phyloP scores from a whole-genome alignment of 164 flowering plant species.

The Santalum album region DNA sequence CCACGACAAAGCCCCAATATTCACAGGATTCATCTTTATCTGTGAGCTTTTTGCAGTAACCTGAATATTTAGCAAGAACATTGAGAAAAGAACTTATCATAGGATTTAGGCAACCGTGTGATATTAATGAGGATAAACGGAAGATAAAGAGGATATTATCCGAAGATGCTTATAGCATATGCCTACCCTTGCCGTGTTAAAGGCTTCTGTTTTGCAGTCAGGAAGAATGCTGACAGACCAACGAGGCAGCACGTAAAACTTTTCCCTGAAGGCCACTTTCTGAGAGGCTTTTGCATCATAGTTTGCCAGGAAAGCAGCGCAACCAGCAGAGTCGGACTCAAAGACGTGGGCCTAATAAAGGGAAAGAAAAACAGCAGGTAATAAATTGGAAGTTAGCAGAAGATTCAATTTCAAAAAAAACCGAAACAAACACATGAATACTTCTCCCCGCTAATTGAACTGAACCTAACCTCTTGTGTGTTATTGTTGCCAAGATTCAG shows the following conservation, averaged over 20 bases:
- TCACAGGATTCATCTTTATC: conserved; percentile 35
- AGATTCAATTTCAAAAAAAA: too few relatives aligned
- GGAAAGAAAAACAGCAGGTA: neutral
- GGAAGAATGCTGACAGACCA: conserved; percentile 94
- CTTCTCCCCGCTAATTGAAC: neutral
- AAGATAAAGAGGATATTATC: too few relatives aligned
- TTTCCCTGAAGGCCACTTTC: conserved; percentile 39
- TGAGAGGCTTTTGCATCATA: conserved; percentile 34
- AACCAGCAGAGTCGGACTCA: conserved; percentile 37
- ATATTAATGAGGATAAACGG: too few relatives aligned
- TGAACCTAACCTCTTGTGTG: conserved; percentile 50
- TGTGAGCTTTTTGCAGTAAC: conserved; percentile 42
- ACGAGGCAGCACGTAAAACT: conserved; percentile 62
- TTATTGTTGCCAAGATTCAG: conserved; percentile 30
- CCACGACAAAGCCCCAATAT: conserved; percentile 40
- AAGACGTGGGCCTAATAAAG: conserved; percentile 57
- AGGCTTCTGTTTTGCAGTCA: conserved; percentile 77
- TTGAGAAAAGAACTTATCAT: too few relatives aligned
- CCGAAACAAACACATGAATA: too few relatives aligned
- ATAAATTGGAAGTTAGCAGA: too few relatives aligned
- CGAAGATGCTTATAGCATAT: neutral
- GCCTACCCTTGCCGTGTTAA: conserved; percentile 82
- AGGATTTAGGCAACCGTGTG: too few relatives aligned
- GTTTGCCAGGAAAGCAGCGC: conserved; percentile 88
- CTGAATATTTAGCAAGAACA: conserved; percentile 20